These are phyloP conservation scores for Chrysanthemum makinoi DNA, from an alignment of 129 eudicot genomes.

Conservation along the genomic window DNA sequence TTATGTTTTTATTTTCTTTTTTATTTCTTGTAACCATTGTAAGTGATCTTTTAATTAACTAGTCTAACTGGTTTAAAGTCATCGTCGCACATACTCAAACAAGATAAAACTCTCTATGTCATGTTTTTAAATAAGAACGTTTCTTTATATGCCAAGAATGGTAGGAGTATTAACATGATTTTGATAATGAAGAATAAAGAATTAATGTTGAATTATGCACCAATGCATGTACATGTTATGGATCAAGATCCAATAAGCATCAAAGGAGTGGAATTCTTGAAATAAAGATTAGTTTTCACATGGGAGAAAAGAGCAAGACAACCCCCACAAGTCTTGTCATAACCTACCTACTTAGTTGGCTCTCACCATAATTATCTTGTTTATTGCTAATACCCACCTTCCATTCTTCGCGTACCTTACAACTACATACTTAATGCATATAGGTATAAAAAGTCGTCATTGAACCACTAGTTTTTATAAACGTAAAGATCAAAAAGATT, in stretches of 20 bases:
- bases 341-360: constrained; percentile 43
- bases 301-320: constrained; percentile 32
- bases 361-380: constrained; percentile 28
- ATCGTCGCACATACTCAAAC: not conserved
- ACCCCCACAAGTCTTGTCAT: constrained; percentile 39
- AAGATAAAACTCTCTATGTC: not conserved
- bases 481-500: constrained; percentile 6
- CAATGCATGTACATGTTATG: not conserved
- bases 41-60: too few relatives aligned
- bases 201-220: too few relatives aligned
- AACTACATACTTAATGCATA: constrained; percentile 9
- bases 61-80: too few relatives aligned
- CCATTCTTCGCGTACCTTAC: not conserved
- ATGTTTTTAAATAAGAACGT: not conserved
- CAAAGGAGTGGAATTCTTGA: constrained; percentile 8
- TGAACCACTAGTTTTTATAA: constrained; percentile 4
- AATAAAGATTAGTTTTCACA: constrained; percentile 26
- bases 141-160: constrained; percentile 2
- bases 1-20: too few relatives aligned
- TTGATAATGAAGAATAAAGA: not conserved
- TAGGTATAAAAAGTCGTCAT: not conserved
- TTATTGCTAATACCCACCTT: constrained; percentile 17
- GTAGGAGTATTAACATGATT: not conserved
- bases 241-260: constrained; percentile 7
- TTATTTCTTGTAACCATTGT: too few relatives aligned